Evolutionary conservation across 78 protist species (phyloP).

Genomic region (Cyanophora paradoxa): DNA sequence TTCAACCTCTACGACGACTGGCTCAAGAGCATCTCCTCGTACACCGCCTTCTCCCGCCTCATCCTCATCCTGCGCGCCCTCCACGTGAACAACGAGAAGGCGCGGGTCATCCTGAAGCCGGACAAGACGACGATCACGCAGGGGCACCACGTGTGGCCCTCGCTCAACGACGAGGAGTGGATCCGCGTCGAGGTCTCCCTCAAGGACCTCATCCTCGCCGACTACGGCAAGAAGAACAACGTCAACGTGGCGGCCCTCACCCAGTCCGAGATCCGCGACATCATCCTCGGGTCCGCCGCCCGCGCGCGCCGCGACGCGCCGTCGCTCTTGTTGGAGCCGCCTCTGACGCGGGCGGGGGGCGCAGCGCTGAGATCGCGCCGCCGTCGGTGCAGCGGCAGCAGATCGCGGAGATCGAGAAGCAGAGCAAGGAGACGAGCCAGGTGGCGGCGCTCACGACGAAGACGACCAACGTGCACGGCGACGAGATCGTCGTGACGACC

Average conservation of each 20-base stretch:
- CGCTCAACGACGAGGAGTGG: slow-evolving; percentile 97
- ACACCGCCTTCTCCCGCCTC: slow-evolving; percentile 96
- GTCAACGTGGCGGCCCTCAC: slow-evolving; percentile 95
- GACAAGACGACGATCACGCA: slow-evolving; percentile 78
- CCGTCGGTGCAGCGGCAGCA: slow-evolving; percentile 94
- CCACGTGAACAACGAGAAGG: slow-evolving; percentile 85
- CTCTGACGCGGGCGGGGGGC: no score
- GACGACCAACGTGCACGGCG: slow-evolving; percentile 91
- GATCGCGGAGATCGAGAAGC: slow-evolving; percentile 96
- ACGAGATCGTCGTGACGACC: slow-evolving; percentile 89
- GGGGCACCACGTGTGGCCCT: slow-evolving; percentile 98
- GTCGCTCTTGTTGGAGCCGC: no score
- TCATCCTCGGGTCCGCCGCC: slow-evolving; percentile 99
- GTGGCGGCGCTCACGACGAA: slow-evolving; percentile 80
- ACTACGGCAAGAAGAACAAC: slow-evolving; percentile 97
- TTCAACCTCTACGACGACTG: slow-evolving; percentile 99
- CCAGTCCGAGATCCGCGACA: slow-evolving; percentile 96
- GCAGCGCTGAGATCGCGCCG: slow-evolving; percentile 98
- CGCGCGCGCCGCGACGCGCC: no score
- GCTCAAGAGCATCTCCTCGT: slow-evolving; percentile 82
- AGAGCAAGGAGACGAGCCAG: slow-evolving; percentile 55
- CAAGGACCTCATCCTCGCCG: slow-evolving; percentile 97
- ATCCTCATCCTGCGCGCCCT: slow-evolving; percentile 95
- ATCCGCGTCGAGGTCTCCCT: slow-evolving; percentile 84
- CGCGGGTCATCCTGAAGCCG: slow-evolving; percentile 91